Evolutionary conservation across 2,329 filamentous ascomycete species (phyloP), one percentile per base, ranked within the genome.

Genomic region (Botrytis medusae): DNA sequence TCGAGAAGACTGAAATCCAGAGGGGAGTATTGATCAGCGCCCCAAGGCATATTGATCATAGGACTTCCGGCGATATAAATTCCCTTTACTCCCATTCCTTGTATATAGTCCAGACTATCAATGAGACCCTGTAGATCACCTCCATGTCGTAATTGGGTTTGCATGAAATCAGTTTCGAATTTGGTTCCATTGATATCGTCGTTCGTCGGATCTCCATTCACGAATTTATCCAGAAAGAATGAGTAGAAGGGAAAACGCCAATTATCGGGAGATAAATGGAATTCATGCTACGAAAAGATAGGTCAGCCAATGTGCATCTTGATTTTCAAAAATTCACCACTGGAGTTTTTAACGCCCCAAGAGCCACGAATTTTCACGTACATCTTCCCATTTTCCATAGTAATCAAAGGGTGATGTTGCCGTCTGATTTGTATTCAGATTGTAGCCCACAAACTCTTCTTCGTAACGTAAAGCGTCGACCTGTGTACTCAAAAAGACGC

Each of bases 201-300:
- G 78, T 91, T 91, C 3, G 83, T 84, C 12, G 89, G 89, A 34
- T 75, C 74, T 32, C 89, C 89, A 77, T 91, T 91, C 60, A 90
- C 88, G 77, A 87, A 91, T 74, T 88, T 84, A 79, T 91, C 89
- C 18, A 90, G 81, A 78, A 90, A 90, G 63, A 91, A 82, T 14
- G 88, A 90, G 79, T 92, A 92, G 78, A 91, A 88, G 0, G 90
- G 90, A 74, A 91, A 86, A 40, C 90, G 85, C 90, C 90, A 92
- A 76, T 88, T 91, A 0, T 82, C 79, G 1, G 90, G 89, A 32
- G 89, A 91, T 0, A 83, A 81, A 29, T 82, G 79, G 76, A 87
- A 91, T 7, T 78, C 81, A 78, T 89, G 87, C 74, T 85, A 32
- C 48, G 65, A 20, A 32, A 44, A 69, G 34, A 59, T 32, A 32